Conservation (phyloP, 768 basidiomycete genomes). For the Boletales sp. region DNA sequence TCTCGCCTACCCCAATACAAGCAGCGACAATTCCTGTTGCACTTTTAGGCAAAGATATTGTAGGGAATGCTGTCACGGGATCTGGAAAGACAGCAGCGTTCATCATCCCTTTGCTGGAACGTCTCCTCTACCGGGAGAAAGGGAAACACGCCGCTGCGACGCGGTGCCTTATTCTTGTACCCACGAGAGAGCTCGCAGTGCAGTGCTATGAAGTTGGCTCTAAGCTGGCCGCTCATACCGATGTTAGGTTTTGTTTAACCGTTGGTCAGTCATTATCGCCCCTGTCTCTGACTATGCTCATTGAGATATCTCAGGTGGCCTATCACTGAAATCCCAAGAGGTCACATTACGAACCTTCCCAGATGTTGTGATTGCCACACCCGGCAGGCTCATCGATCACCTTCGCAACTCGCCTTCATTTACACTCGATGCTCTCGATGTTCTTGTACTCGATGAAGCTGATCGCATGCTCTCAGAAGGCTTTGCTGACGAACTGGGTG, state of each 20-base stretch:
- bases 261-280: conserved; percentile 58
- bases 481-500: conserved; percentile 89
- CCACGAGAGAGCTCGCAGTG: conserved; percentile 93
- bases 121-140: conserved; percentile 87
- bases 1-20: conserved; percentile 93
- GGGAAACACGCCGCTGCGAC: conserved; percentile 83
- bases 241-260: conserved; percentile 86
- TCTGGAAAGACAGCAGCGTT: conserved; percentile 99
- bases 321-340: conserved; percentile 93
- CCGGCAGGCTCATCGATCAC: conserved; percentile 97
- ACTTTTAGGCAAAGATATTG: conserved; percentile 91
- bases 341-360: conserved; percentile 78
- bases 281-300: conserved; percentile 3
- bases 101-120: conserved; percentile 90
- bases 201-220: conserved; percentile 93
- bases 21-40: conserved; percentile 91
- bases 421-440: conserved; percentile 86
- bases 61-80: conserved; percentile 94
- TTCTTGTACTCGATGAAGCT: conserved; percentile 95
- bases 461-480: conserved; percentile 97
- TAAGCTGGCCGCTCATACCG: conserved; percentile 82
- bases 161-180: conserved; percentile 87
- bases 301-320: conserved; percentile 57
- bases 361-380: conserved; percentile 94
- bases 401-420: conserved; percentile 94